Percentiles rank a stretch among this genome's conserved stretches.
Evolutionary conservation across 163 green algal species (phyloP).

Genomic region (Picocystis sp.): DNA sequence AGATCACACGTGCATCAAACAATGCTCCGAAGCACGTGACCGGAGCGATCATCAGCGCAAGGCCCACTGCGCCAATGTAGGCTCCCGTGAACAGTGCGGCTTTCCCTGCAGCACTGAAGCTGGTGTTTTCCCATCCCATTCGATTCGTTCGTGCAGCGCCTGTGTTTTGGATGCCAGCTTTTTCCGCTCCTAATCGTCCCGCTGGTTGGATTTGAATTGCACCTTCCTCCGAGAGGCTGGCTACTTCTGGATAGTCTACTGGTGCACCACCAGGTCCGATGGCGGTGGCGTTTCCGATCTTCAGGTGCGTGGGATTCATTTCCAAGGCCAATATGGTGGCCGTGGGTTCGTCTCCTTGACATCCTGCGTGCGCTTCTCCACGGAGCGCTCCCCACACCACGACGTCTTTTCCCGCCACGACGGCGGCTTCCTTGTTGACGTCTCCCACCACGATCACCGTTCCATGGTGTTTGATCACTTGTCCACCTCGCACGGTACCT

Average conservation of each 20-base stretch:
- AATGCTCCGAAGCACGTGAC: conserved; percentile 12
- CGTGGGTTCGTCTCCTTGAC: conserved; percentile 7
- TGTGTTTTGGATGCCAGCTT: not conserved
- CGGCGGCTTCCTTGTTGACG: conserved; percentile 10
- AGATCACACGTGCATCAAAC: conserved; percentile 17
- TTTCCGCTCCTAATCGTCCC: not conserved
- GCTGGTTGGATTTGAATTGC: conserved; percentile 1
- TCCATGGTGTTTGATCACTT: conserved; percentile 11
- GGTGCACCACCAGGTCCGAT: conserved; percentile 10
- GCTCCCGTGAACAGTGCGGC: conserved; percentile 10
- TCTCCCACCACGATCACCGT: conserved; percentile 16
- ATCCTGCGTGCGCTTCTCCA: conserved; percentile 17
- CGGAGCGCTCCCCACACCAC: conserved; percentile 19
- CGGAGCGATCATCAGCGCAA: conserved; percentile 8
- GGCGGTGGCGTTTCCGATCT: conserved; percentile 9
- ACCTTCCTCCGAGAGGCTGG: conserved; percentile 3
- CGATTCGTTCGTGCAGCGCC: not conserved
- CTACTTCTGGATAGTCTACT: conserved; percentile 12
- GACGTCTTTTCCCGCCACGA: conserved; percentile 18
- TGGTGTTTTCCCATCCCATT: not conserved
- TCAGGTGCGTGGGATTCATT: conserved; percentile 16
- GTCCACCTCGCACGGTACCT: not conserved
- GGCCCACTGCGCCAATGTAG: conserved; percentile 12
- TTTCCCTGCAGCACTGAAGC: conserved; percentile 3
- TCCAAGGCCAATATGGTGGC: conserved; percentile 14